phyloP scores from a whole-genome alignment of 179 eudicot species.

The Actinidia arguta region DNA sequence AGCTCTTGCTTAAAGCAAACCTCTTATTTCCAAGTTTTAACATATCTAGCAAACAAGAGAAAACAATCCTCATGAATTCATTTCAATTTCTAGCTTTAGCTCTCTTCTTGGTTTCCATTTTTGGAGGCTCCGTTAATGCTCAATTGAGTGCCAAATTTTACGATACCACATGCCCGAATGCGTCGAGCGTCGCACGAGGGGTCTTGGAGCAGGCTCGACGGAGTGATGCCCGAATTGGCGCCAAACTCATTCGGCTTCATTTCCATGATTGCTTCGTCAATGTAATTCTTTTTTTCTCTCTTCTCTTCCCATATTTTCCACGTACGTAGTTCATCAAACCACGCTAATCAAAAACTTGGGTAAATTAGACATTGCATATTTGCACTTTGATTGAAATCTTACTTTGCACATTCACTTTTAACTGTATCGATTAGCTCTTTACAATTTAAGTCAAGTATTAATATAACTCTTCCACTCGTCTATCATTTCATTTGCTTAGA shows the following conservation, averaged over 20 bases:
- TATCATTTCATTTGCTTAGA: too few species aligned
- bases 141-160: slow-evolving; percentile 25
- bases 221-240: slow-evolving; percentile 14
- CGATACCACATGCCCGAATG: slow-evolving; percentile 16
- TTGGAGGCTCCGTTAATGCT: slow-evolving; percentile 6
- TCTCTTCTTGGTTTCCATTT: slow-evolving; percentile 9
- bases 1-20: neutral
- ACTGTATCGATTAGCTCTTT: too few species aligned
- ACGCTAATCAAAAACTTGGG: neutral
- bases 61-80: slow-evolving; percentile 1
- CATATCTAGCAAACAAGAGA: neutral
- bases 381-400: too few species aligned
- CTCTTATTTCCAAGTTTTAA: neutral
- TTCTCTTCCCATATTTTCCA: neutral
- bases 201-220: slow-evolving; percentile 1
- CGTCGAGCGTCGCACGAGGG: neutral
- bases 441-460: too few species aligned
- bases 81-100: neutral
- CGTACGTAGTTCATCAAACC: neutral
- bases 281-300: neutral
- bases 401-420: too few species aligned
- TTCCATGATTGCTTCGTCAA: slow-evolving; percentile 29
- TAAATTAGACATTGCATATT: too few species aligned
- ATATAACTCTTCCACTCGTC: too few species aligned
- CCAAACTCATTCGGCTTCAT: slow-evolving; percentile 23